Conservation (phyloP, 495 filamentous ascomycete species). For the Daldinia concentrica region DNA sequence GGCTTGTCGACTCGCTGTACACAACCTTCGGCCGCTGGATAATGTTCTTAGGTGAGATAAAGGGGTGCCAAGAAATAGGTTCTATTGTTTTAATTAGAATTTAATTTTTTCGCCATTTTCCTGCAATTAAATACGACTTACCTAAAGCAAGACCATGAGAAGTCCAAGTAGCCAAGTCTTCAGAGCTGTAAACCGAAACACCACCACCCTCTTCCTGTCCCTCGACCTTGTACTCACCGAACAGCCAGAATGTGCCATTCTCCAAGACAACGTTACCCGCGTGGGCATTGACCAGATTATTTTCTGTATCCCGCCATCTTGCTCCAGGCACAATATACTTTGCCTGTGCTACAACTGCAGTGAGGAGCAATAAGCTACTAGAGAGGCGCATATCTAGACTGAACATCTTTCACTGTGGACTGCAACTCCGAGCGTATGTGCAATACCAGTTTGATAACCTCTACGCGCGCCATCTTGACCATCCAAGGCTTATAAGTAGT, state of each 20-base stretch:
- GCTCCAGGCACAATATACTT: slow-evolving; percentile 58
- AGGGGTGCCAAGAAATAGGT: slow-evolving; percentile 49
- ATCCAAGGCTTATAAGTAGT: slow-evolving; percentile 20
- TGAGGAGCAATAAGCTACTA: slow-evolving; percentile 29
- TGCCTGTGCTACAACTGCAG: slow-evolving; percentile 31
- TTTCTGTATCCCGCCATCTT: slow-evolving; percentile 55
- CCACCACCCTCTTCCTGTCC: slow-evolving; percentile 56
- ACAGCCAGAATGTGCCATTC: slow-evolving; percentile 55
- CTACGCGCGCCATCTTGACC: slow-evolving; percentile 7
- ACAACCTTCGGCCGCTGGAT: slow-evolving; percentile 59
- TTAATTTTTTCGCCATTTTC: background rate
- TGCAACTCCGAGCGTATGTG: background rate
- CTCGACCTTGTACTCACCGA: slow-evolving; percentile 58
- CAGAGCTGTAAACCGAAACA: slow-evolving; percentile 54
- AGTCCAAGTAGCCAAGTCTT: slow-evolving; percentile 55
- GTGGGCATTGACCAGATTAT: slow-evolving; percentile 55
- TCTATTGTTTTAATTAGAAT: slow-evolving; percentile 29
- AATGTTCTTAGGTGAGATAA: slow-evolving; percentile 50
- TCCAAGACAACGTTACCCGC: slow-evolving; percentile 51
- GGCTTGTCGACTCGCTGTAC: slow-evolving; percentile 46
- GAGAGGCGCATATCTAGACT: slow-evolving; percentile 11
- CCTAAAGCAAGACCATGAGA: slow-evolving; percentile 52
- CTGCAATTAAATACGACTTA: slow-evolving; percentile 19
- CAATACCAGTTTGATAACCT: slow-evolving; percentile 5
- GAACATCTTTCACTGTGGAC: slow-evolving; percentile 22